These are phyloP conservation scores for Rhododendron williamsianum DNA, from an alignment of 148 eudicot genomes.

Conservation along the genomic window DNA sequence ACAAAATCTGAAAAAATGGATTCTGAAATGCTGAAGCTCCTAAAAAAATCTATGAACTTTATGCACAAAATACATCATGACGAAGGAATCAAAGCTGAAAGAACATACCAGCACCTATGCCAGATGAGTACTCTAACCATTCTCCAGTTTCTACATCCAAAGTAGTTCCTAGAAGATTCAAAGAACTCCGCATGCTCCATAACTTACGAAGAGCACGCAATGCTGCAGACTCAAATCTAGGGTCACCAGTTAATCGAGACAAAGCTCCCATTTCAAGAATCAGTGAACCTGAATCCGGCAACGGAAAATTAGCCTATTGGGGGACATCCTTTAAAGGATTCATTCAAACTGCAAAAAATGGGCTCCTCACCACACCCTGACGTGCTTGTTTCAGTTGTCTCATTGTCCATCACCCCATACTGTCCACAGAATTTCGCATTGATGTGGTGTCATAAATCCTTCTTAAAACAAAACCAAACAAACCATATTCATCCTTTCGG, in stretches of 20 bases:
- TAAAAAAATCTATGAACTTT: constrained; percentile 1
- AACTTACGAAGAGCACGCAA: constrained; percentile 82
- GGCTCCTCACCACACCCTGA: constrained; percentile 81
- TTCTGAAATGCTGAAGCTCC: background rate
- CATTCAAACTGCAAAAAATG: constrained; percentile 12
- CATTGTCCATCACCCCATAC: constrained; percentile 93
- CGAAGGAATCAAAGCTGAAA: constrained; percentile 5
- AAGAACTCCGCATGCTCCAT: constrained; percentile 96
- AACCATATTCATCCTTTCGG: constrained; percentile 29
- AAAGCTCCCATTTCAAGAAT: constrained; percentile 98
- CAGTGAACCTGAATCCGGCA: constrained; percentile 62
- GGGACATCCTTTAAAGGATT: constrained; percentile 9
- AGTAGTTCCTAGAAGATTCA: constrained; percentile 90
- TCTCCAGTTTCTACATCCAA: constrained; percentile 83
- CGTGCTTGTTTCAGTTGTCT: constrained; percentile 98
- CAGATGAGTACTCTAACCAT: constrained; percentile 90
- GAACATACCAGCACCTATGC: constrained; percentile 89
- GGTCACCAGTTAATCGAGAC: constrained; percentile 86
- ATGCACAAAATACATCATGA: background rate
- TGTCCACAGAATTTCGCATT: constrained; percentile 67
- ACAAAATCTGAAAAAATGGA: background rate
- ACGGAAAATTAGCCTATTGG: constrained; percentile 23
- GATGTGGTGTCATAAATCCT: constrained; percentile 49
- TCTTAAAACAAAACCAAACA: constrained; percentile 45
- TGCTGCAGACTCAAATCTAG: constrained; percentile 76